Conservation (phyloP, 2,329 filamentous ascomycete species). For the Nemania diffusa region DNA sequence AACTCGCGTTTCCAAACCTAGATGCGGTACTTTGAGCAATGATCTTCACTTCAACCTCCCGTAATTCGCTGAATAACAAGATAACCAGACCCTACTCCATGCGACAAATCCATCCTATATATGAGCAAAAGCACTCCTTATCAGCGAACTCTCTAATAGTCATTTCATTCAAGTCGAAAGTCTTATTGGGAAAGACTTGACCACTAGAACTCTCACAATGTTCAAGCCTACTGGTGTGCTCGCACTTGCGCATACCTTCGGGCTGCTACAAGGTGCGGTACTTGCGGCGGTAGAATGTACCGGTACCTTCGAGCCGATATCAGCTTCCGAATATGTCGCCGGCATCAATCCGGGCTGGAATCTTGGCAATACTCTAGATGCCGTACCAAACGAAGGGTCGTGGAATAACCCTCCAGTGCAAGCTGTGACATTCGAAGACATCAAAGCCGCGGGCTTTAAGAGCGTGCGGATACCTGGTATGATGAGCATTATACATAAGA, state of each 20-base stretch:
- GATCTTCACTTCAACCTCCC: constrained; percentile 1
- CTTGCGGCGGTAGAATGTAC: constrained; percentile 48
- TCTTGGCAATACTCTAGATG: constrained; percentile 69
- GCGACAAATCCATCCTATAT: constrained; percentile 6
- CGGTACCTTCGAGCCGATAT: constrained; percentile 56
- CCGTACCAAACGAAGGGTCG: constrained; percentile 63
- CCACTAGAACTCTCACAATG: background rate
- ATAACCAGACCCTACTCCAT: background rate
- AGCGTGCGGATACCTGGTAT: constrained; percentile 64
- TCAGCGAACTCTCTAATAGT: background rate
- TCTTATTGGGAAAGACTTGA: background rate
- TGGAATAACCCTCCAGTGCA: constrained; percentile 68
- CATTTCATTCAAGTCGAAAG: background rate
- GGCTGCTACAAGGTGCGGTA: constrained; percentile 9
- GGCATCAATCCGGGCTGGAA: constrained; percentile 69
- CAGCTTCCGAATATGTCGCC: constrained; percentile 58
- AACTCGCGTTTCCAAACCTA: background rate
- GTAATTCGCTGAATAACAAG: background rate
- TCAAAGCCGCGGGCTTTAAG: constrained; percentile 66
- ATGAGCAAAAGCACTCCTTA: background rate
- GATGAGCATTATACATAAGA: background rate
- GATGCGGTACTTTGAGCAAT: background rate
- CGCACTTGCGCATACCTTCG: constrained; percentile 19
- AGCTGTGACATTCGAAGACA: constrained; percentile 60
- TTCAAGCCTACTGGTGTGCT: constrained; percentile 1